Percentiles rank a stretch among this genome's conserved stretches.
Evolutionary conservation across 2,329 filamentous ascomycete genomes (phyloP).

Genomic region (Fonsecaea erecta): DNA sequence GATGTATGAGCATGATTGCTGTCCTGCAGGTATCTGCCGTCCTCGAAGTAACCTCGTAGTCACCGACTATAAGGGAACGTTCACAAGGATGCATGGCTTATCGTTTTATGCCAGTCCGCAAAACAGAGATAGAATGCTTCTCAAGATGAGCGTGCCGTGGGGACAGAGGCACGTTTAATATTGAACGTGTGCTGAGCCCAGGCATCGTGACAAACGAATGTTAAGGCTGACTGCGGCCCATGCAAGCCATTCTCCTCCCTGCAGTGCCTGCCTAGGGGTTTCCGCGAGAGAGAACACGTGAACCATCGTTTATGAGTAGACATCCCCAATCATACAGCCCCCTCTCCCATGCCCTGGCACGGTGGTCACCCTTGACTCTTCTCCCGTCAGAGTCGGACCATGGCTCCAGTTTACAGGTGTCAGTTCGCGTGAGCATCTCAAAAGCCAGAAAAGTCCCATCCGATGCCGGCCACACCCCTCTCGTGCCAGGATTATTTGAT

Average conservation of each 20-base stretch:
- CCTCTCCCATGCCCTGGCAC: not conserved
- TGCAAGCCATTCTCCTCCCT: not conserved
- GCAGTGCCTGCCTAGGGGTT: not conserved
- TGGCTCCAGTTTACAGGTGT: slow-evolving; percentile 1
- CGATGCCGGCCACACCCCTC: not conserved
- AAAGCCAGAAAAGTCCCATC: not conserved
- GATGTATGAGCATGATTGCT: not conserved
- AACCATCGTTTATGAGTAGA: not conserved
- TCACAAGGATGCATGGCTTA: not conserved
- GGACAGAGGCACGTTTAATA: not conserved
- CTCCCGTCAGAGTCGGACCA: not conserved
- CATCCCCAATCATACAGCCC: not conserved
- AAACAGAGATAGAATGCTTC: not conserved
- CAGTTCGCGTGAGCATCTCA: not conserved
- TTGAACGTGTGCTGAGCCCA: not conserved
- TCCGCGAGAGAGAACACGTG: not conserved
- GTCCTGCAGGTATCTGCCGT: not conserved
- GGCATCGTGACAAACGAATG: not conserved
- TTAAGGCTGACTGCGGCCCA: not conserved
- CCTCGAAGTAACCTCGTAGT: not conserved
- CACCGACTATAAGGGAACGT: not conserved
- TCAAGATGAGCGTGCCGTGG: not conserved
- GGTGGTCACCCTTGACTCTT: not conserved
- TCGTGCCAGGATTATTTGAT: not conserved
- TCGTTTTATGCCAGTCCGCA: not conserved